These are phyloP conservation scores for Thraustotheca clavata DNA, from an alignment of 352 stramenopile genomes.

Conservation along the genomic window DNA sequence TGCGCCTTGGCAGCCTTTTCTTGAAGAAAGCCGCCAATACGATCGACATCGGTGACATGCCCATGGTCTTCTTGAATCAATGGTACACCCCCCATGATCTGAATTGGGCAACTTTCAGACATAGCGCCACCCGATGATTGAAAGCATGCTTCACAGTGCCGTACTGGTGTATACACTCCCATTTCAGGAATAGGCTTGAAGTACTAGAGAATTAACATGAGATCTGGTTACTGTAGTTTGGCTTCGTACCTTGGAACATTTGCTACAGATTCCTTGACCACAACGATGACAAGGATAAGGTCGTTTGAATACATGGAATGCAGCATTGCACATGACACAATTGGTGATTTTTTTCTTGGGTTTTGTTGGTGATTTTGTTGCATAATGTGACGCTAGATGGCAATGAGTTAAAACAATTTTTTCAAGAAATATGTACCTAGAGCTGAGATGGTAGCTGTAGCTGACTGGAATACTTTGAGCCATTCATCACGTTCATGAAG, in stretches of 20 bases:
- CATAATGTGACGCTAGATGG: constrained; percentile 1
- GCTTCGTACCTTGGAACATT: constrained; percentile 41
- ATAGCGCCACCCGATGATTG: constrained; percentile 52
- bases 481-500: constrained; percentile 21
- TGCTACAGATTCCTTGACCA: constrained; percentile 76
- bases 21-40: constrained; percentile 5
- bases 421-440: not conserved
- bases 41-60: not conserved
- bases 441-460: constrained; percentile 12
- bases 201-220: constrained; percentile 27
- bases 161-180: constrained; percentile 62
- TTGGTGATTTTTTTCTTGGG: constrained; percentile 71
- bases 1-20: not conserved
- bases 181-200: constrained; percentile 75
- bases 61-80: not conserved
- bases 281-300: constrained; percentile 80
- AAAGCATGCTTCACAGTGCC: constrained; percentile 73
- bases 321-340: constrained; percentile 37
- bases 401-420: not conserved
- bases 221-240: not conserved
- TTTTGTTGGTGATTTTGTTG: constrained; percentile 31
- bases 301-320: constrained; percentile 77
- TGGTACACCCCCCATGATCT: not conserved
- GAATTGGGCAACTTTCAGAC: constrained; percentile 27
- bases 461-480: constrained; percentile 15